Percentiles rank a stretch among this genome's conserved stretches.
These are phyloP conservation scores for Colletotrichum tamarilloi DNA, from an alignment of 2,329 filamentous ascomycete species.

Conservation along the genomic window DNA sequence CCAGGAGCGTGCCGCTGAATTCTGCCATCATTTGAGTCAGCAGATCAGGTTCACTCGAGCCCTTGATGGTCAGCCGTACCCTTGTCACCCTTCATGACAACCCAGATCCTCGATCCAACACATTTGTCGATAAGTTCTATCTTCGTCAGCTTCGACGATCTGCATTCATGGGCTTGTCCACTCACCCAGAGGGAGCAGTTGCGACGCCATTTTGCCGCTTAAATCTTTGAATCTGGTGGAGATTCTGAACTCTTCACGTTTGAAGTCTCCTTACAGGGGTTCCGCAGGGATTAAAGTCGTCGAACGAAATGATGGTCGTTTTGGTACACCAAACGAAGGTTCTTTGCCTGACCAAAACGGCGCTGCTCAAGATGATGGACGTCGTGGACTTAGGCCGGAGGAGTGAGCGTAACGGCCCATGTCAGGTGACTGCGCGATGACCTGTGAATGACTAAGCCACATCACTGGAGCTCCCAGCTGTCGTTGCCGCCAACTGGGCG, in stretches of 20 bases:
- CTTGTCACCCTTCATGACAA: slow-evolving; percentile 99
- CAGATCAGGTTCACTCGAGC: neutral
- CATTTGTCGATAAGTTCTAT: slow-evolving; percentile 98
- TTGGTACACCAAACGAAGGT: neutral
- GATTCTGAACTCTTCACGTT: neutral
- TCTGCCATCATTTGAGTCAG: slow-evolving; percentile 64
- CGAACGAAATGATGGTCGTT: neutral
- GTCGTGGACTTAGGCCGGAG: slow-evolving; percentile 2
- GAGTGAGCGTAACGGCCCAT: slow-evolving; percentile 24
- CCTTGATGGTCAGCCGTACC: slow-evolving; percentile 62
- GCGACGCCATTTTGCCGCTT: slow-evolving; percentile 70
- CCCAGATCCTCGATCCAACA: slow-evolving; percentile 97
- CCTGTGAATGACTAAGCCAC: slow-evolving; percentile 47
- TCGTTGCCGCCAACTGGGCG: slow-evolving; percentile 2
- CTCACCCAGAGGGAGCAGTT: slow-evolving; percentile 77
- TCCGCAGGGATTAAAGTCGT: slow-evolving; percentile 14
- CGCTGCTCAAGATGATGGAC: slow-evolving; percentile 24
- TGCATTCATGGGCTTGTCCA: neutral
- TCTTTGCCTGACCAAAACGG: slow-evolving; percentile 14
- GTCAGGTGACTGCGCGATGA: slow-evolving; percentile 47
- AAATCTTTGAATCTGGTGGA: neutral
- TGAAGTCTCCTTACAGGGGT: neutral
- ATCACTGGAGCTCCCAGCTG: slow-evolving; percentile 18
- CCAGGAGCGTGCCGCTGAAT: slow-evolving; percentile 92
- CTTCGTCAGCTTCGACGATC: slow-evolving; percentile 37